Conservation (phyloP, 306 rosid species). For the Oxytropis ochrocephala region DNA sequence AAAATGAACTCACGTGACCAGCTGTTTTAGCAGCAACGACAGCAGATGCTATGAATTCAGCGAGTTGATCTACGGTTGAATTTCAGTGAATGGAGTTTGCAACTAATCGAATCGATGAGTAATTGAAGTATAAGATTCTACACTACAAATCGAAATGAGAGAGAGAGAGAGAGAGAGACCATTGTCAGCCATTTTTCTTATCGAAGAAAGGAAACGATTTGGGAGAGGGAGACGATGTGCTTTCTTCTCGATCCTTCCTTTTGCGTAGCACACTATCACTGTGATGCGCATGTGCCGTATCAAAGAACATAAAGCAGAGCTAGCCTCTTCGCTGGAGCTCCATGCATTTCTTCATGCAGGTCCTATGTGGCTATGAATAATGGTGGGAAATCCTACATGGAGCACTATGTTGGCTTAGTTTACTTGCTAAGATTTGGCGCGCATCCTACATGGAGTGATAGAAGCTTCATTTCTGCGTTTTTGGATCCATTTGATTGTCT, state of each 20-base stretch:
- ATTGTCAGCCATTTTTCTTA: constrained; percentile 44
- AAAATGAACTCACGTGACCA: constrained; percentile 54
- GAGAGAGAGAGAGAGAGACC: constrained; percentile 26
- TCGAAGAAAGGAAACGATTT: not conserved
- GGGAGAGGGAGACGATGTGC: not conserved
- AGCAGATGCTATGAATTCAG: constrained; percentile 62
- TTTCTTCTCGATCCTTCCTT: constrained; percentile 10
- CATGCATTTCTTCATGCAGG: too few species aligned
- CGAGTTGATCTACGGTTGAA: constrained; percentile 43
- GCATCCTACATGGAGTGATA: too few species aligned
- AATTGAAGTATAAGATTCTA: not conserved
- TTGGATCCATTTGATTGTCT: too few species aligned
- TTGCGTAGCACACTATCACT: constrained; percentile 10
- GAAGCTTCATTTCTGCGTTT: too few species aligned
- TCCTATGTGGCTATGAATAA: too few species aligned
- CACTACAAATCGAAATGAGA: not conserved
- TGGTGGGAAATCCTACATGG: too few species aligned
- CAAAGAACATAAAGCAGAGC: too few species aligned
- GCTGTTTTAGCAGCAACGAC: constrained; percentile 77
- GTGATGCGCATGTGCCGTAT: not conserved
- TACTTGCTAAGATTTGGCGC: too few species aligned
- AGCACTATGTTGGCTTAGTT: too few species aligned
- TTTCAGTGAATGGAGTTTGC: not conserved
- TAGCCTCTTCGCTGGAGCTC: too few species aligned
- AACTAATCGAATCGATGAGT: not conserved